phyloP scores from a whole-genome alignment of 1,139 yeast species.

The Wickerhamomyces sp. region DNA sequence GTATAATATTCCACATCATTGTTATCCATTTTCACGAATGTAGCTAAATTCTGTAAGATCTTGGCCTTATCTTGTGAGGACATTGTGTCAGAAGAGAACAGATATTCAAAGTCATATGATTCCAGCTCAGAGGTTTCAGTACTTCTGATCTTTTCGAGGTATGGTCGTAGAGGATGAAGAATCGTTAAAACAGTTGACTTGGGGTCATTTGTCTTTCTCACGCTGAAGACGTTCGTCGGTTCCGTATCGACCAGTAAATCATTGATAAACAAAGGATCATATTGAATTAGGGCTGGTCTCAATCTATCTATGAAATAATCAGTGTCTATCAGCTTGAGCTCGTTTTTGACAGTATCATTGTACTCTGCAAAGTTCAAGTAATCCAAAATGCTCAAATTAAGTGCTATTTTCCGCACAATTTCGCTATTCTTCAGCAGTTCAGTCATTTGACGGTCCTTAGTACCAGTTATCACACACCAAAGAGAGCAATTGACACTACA shows the following conservation, averaged over 20 bases:
- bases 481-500: neutral
- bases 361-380: slow-evolving; percentile 7
- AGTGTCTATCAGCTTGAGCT: slow-evolving; percentile 5
- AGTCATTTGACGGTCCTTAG: too few relatives aligned
- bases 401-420: slow-evolving; percentile 11
- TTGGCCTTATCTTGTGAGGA: slow-evolving; percentile 21
- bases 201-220: slow-evolving; percentile 16
- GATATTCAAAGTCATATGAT: slow-evolving; percentile 10
- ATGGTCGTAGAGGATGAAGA: slow-evolving; percentile 8
- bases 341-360: slow-evolving; percentile 6
- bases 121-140: neutral
- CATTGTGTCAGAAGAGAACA: slow-evolving; percentile 11
- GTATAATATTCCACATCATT: slow-evolving; percentile 13
- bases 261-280: slow-evolving; percentile 9
- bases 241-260: slow-evolving; percentile 16
- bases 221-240: slow-evolving; percentile 10
- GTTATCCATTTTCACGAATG: slow-evolving; percentile 18
- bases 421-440: slow-evolving; percentile 6
- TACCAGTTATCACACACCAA: too few relatives aligned
- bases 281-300: slow-evolving; percentile 8
- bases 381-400: slow-evolving; percentile 11
- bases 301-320: slow-evolving; percentile 14
- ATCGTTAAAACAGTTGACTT: slow-evolving; percentile 12
- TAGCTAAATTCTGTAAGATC: slow-evolving; percentile 15
- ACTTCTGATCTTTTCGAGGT: slow-evolving; percentile 6